Base-by-base conservation (phyloP, 768 basidiomycete genomes). In the Dictyophora rubrovolvata region DNA sequence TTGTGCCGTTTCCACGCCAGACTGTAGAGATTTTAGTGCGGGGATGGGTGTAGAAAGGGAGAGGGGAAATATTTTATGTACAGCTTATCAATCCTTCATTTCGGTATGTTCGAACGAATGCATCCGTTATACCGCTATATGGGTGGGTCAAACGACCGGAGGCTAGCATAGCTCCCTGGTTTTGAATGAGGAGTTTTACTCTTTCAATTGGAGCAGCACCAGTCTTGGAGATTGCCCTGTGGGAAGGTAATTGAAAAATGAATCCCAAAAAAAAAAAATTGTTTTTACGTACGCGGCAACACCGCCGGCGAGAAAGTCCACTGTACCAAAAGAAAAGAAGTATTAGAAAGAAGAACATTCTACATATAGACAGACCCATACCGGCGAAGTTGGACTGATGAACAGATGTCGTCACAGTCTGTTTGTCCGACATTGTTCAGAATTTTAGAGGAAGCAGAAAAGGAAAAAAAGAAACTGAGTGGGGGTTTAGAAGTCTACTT, bases 1-100 rank as follows among this genome's bases (percentile, higher is more conserved):
- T 76, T 57, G 76, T 71, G 47, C 72, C 71, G 56, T 76, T 76
- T 23, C 76, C 75, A 37, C 75, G 74, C 76, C 75, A 77, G 63
- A 75, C 74, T 70, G 62, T 37, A 9, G 54, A 6, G n/a, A 33
- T 9, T 36, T 48, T 23, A n/a, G 42, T 28, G 48, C 10, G 22
- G 18, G n/a, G 33, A 28, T 3, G 57, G 2, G 34, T 11, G 50
- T 33, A 2, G 10, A 14, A 20, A 34, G 49, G 23, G 18, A 14
- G 22, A 11, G 18, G 50, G 50, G 14, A 28, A 28, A 7, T 28
- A 28, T 48, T 22, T 28, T 48, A 62, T 73, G 58, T 61, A 75
- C 73, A 70, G 64, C 68, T 72, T 22, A 61, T 55, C 35, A 72
- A 50, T n/a, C 75, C 75, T 64, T 76, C 75, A 36, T 74, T 70